Percentiles rank a stretch among this genome's conserved stretches.
Conservation (phyloP, 768 basidiomycete species). For the Naematelia aurantialba region DNA sequence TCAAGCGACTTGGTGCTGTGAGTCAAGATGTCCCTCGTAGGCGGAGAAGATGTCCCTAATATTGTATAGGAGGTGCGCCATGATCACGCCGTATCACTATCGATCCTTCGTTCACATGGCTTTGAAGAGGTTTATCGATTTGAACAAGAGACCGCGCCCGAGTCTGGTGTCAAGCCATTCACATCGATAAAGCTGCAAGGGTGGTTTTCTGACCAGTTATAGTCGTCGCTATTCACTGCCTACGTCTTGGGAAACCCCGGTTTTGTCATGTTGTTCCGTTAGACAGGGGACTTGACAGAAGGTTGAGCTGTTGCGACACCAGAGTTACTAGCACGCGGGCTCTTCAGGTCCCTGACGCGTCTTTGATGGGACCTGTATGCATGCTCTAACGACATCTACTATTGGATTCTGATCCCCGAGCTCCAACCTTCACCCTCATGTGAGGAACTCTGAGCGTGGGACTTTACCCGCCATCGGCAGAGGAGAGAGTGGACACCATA, state of each 20-base stretch:
- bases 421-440: no score
- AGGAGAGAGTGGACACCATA: conserved; percentile 9
- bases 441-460: no score
- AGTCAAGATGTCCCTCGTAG: not conserved
- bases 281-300: no score
- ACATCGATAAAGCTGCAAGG: not conserved
- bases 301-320: no score
- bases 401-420: no score
- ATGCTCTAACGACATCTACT: no score
- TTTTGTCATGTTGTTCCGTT: no score
- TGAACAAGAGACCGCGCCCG: not conserved
- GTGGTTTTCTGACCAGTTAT: not conserved
- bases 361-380: no score
- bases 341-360: no score
- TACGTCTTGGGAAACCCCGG: no score
- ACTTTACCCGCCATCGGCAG: no score
- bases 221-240: not conserved
- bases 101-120: conserved; percentile 1
- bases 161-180: conserved; percentile 1
- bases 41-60: not conserved
- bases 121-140: conserved; percentile 10
- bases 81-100: not conserved
- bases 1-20: conserved; percentile 5
- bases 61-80: conserved; percentile 1
- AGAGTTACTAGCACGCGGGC: no score